A percentile compares a stretch with the other conserved stretches of the same genome.
Evolutionary conservation across 371 early-diverging fungal species (phyloP).

Genomic region (Apophysomyces variabilis): DNA sequence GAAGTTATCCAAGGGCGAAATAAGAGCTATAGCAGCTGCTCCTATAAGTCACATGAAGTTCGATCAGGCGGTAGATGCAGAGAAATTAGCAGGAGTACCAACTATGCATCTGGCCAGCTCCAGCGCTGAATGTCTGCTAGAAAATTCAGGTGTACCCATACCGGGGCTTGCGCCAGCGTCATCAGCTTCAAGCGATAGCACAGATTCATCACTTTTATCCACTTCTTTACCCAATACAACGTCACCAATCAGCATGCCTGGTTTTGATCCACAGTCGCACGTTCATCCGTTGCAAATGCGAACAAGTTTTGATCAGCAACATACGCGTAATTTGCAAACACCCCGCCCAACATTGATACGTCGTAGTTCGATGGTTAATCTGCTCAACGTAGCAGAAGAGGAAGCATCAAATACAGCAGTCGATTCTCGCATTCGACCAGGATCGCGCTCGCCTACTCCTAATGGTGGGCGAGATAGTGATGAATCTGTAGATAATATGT

Average conservation of each 20-base stretch:
- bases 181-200: conserved; percentile 27
- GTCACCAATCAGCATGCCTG: conserved; percentile 27
- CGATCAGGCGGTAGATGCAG: conserved; percentile 28
- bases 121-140: conserved; percentile 3
- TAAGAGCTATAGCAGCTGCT: conserved; percentile 33
- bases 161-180: conserved; percentile 18
- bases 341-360: conserved; percentile 37
- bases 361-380: conserved; percentile 45
- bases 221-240: conserved; percentile 24
- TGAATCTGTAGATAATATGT: conserved; percentile 17
- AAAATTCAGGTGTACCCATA: conserved; percentile 8
- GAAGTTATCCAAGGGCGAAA: conserved; percentile 48
- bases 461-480: conserved; percentile 21
- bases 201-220: conserved; percentile 26
- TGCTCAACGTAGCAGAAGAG: conserved; percentile 25
- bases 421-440: conserved; percentile 13
- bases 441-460: conserved; percentile 20
- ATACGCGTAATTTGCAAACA: conserved; percentile 21
- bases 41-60: conserved; percentile 40
- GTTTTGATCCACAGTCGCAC: conserved; percentile 12
- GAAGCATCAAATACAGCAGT: not conserved
- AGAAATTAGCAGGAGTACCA: conserved; percentile 23
- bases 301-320: conserved; percentile 27
- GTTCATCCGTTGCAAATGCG: conserved; percentile 4
- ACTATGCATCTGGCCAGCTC: conserved; percentile 14